Evolutionary conservation across 768 basidiomycete genomes (phyloP).

Genomic region (Mycena metata): DNA sequence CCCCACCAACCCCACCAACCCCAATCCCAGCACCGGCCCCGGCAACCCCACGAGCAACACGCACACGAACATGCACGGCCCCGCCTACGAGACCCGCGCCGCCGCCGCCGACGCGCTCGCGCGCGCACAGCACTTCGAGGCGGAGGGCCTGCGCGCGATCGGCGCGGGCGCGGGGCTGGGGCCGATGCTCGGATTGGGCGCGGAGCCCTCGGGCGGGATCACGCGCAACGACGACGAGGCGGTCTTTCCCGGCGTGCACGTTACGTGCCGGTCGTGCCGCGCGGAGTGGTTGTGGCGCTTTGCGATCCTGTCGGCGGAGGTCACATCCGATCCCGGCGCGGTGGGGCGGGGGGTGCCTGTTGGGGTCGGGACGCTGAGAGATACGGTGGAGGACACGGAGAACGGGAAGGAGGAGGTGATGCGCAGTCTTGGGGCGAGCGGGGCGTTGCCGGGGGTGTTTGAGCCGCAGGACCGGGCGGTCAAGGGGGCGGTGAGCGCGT

Average conservation of each 20-base stretch:
- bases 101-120: slow-evolving; percentile 13
- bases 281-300: slow-evolving; percentile 75
- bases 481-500: slow-evolving; percentile 76
- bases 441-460: slow-evolving; percentile 37
- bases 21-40: too few relatives aligned
- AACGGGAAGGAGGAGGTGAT: slow-evolving; percentile 55
- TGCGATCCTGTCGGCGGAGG: slow-evolving; percentile 49
- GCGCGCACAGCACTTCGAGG: slow-evolving; percentile 30
- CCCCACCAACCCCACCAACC: too few relatives aligned
- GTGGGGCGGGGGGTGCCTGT: slow-evolving; percentile 58
- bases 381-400: slow-evolving; percentile 67
- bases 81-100: neutral
- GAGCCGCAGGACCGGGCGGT: slow-evolving; percentile 59
- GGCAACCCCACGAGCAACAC: neutral
- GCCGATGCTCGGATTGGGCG: too few relatives aligned
- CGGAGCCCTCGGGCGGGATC: too few relatives aligned
- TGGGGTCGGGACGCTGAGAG: too few relatives aligned
- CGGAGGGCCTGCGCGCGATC: slow-evolving; percentile 26
- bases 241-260: slow-evolving; percentile 72
- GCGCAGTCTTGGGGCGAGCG: slow-evolving; percentile 56
- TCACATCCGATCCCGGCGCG: slow-evolving; percentile 66
- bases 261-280: slow-evolving; percentile 79
- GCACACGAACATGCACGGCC: too few relatives aligned
- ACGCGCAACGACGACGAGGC: slow-evolving; percentile 75
- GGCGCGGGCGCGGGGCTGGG: too few relatives aligned